Conservation (phyloP, 805 yeast genomes). For the Schwanniomyces yamadae region DNA sequence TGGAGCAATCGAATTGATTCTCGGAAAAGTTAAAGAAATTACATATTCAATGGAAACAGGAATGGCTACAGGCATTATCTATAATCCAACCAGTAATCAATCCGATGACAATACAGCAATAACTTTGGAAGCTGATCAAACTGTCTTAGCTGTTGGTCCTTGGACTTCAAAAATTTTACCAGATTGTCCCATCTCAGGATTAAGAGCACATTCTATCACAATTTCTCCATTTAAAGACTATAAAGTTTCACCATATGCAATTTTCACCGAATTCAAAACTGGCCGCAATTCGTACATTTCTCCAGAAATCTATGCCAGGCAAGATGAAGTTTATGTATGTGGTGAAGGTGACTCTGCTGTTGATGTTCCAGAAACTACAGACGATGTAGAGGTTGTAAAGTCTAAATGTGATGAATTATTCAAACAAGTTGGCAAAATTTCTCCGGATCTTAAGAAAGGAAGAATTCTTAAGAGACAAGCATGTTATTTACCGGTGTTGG, state of each 20-base stretch:
- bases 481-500: slow-evolving; percentile 91
- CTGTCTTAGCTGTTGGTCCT: slow-evolving; percentile 90
- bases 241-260: slow-evolving; percentile 85
- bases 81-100: slow-evolving; percentile 45
- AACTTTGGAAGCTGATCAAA: slow-evolving; percentile 65
- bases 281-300: slow-evolving; percentile 68
- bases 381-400: slow-evolving; percentile 84
- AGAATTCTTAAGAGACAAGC: slow-evolving; percentile 83
- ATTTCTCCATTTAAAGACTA: slow-evolving; percentile 73
- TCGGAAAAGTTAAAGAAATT: slow-evolving; percentile 80
- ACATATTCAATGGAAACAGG: slow-evolving; percentile 61
- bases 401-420: slow-evolving; percentile 88
- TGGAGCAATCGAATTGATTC: slow-evolving; percentile 78
- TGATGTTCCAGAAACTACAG: slow-evolving; percentile 90
- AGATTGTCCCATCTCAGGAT: slow-evolving; percentile 90
- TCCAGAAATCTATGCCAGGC: slow-evolving; percentile 93
- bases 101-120: slow-evolving; percentile 28
- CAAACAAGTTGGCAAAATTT: slow-evolving; percentile 72
- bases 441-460: slow-evolving; percentile 69
- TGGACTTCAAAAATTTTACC: slow-evolving; percentile 93
- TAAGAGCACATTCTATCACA: slow-evolving; percentile 93
- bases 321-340: slow-evolving; percentile 93
- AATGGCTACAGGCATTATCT: slow-evolving; percentile 70
- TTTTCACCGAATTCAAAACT: slow-evolving; percentile 87
- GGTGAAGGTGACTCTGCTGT: slow-evolving; percentile 95